phyloP scores from a whole-genome alignment of 331 rosid genomes.

The Spiraea crenata region DNA sequence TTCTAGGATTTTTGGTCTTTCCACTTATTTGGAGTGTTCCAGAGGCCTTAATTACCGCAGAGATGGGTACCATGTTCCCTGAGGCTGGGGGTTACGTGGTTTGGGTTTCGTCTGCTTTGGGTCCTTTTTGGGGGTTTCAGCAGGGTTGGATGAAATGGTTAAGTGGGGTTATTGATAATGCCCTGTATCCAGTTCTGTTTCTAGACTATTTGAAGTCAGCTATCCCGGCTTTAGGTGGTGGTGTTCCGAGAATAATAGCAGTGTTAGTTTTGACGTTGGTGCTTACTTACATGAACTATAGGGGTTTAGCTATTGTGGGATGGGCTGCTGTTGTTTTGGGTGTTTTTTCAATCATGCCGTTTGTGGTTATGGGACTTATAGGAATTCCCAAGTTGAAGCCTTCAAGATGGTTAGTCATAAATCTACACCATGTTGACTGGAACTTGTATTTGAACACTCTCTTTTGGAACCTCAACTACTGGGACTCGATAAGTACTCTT shows the following conservation, averaged over 20 bases:
- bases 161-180: constrained; percentile 49
- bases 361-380: constrained; percentile 68
- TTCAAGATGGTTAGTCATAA: constrained; percentile 57
- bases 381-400: constrained; percentile 61
- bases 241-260: constrained; percentile 53
- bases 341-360: constrained; percentile 65
- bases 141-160: constrained; percentile 81
- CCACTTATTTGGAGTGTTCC: constrained; percentile 93
- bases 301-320: constrained; percentile 78
- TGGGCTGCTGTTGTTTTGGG: constrained; percentile 63
- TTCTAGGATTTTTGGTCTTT: constrained; percentile 69
- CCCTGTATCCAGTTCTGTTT: constrained; percentile 77
- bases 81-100: constrained; percentile 88
- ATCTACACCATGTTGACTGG: constrained; percentile 62
- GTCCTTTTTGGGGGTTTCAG: constrained; percentile 90
- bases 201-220: constrained; percentile 75
- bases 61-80: constrained; percentile 96
- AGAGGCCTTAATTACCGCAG: constrained; percentile 87
- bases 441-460: constrained; percentile 72
- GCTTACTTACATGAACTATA: constrained; percentile 74
- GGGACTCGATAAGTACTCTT: constrained; percentile 90
- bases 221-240: constrained; percentile 64
- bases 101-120: constrained; percentile 86
- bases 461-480: constrained; percentile 85
- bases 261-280: constrained; percentile 58